These are phyloP conservation scores for Phyllosticta citribraziliensis DNA, from an alignment of 2,329 filamentous ascomycete species.

Conservation along the genomic window DNA sequence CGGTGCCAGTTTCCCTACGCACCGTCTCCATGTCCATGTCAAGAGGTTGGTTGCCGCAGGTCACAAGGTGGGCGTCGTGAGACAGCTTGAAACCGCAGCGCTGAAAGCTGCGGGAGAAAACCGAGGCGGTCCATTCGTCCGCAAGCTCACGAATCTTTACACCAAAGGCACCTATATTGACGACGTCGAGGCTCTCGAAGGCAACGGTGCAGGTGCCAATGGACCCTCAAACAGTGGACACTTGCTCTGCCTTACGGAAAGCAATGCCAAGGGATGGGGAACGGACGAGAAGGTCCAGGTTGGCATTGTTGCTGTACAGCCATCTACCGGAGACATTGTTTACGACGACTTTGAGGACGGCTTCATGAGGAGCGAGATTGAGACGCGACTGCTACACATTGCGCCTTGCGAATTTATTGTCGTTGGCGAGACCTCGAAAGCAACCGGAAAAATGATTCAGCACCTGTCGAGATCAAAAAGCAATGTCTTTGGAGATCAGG, in stretches of 20 bases:
- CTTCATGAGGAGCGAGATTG: conserved; percentile 93
- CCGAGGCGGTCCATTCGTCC: conserved; percentile 79
- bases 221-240: conserved; percentile 54
- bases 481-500: conserved; percentile 86
- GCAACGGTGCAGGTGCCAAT: conserved; percentile 43
- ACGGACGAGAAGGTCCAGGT: conserved; percentile 91
- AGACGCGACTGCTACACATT: conserved; percentile 90
- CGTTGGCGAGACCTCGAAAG: conserved; percentile 79
- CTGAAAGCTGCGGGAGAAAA: conserved; percentile 94
- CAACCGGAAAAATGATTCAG: conserved; percentile 83
- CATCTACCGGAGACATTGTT: conserved; percentile 88
- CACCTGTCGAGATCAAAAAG: conserved; percentile 81
- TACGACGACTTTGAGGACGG: conserved; percentile 95
- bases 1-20: conserved; percentile 89
- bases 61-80: conserved; percentile 90
- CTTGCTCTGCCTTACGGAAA: conserved; percentile 83
- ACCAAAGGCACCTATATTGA: conserved; percentile 98
- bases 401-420: conserved; percentile 92
- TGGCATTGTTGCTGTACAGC: conserved; percentile 87
- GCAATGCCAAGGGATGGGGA: conserved; percentile 65
- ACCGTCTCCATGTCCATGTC: conserved; percentile 83
- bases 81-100: conserved; percentile 89
- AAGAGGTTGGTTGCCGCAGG: conserved; percentile 87
- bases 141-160: conserved; percentile 91
- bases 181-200: conserved; percentile 71